phyloP scores from a whole-genome alignment of 2,329 filamentous ascomycete genomes.

The Ophiostoma perfectum region DNA sequence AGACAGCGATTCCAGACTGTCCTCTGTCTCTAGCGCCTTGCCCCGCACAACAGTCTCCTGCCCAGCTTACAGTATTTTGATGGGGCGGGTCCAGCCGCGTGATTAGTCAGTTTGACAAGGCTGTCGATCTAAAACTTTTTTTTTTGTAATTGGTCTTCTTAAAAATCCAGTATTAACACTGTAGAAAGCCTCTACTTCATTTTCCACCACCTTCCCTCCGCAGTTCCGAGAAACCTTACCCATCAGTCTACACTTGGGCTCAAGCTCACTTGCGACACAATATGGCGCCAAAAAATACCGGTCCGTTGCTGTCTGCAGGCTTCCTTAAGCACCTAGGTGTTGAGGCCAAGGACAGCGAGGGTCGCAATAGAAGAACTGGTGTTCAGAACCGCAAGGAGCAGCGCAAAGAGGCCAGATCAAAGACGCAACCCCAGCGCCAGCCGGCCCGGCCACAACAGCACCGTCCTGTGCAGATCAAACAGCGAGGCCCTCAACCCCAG shows the following conservation, averaged over 20 bases:
- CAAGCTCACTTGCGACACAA: not conserved
- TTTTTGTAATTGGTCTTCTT: not conserved
- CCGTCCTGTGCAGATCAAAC: not conserved
- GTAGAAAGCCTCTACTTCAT: not conserved
- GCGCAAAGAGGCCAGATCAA: constrained; percentile 58
- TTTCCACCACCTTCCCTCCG: too few species aligned
- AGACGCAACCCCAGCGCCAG: constrained; percentile 37
- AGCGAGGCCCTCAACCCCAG: not conserved
- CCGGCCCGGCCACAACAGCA: not conserved
- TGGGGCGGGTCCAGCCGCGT: not conserved
- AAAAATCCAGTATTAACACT: not conserved
- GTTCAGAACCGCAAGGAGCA: constrained; percentile 26
- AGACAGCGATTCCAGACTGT: constrained; percentile 9
- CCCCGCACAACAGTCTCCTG: constrained; percentile 4
- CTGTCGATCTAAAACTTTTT: constrained; percentile 15
- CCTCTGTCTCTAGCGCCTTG: not conserved
- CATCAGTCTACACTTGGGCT: not conserved
- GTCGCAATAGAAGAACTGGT: constrained; percentile 1
- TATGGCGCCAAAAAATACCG: constrained; percentile 20
- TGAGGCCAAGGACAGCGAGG: constrained; percentile 26
- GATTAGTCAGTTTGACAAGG: constrained; percentile 21
- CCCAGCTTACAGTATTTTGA: not conserved
- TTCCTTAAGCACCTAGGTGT: constrained; percentile 37
- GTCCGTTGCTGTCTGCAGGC: constrained; percentile 18
- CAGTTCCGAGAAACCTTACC: not conserved